Evolutionary conservation across 2,329 filamentous ascomycete genomes (phyloP).

Genomic region (Fusarium hostae): DNA sequence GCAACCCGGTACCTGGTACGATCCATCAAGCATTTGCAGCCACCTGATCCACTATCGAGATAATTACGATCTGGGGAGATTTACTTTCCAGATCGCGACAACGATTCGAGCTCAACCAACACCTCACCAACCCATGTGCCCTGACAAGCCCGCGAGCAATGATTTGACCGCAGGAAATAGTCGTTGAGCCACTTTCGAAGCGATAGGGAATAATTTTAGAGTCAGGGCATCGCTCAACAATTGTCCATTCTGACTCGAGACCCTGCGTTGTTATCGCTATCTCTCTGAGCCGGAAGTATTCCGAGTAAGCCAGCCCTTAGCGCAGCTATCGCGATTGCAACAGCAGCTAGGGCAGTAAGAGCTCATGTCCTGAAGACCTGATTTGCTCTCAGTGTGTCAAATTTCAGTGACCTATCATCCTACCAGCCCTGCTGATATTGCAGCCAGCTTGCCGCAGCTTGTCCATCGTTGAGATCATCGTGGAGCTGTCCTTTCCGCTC

Average conservation of each 20-base stretch:
- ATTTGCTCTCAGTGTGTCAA: not conserved
- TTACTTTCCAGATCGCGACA: conserved; percentile 28
- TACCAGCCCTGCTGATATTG: conserved; percentile 3
- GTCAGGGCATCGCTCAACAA: not conserved
- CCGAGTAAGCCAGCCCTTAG: not conserved
- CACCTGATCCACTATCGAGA: conserved; percentile 42
- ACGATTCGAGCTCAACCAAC: conserved; percentile 18
- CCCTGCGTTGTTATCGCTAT: not conserved
- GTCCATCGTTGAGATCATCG: not conserved
- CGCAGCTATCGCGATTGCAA: not conserved
- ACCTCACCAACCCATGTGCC: not conserved
- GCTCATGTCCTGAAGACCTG: not conserved
- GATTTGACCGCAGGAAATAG: not conserved
- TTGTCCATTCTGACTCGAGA: not conserved
- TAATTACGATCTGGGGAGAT: conserved; percentile 38
- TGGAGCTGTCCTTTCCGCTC: not conserved
- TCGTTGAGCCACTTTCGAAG: not conserved
- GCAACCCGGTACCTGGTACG: conserved; percentile 33
- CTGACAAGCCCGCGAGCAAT: not conserved
- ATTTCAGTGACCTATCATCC: not conserved
- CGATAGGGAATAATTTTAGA: conserved; percentile 2
- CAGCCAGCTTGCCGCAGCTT: not conserved
- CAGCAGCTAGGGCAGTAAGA: not conserved
- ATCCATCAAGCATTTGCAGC: conserved; percentile 28
- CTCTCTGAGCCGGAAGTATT: not conserved